Conservation (phyloP, 148 eudicot species). For the Cornus kousa region DNA sequence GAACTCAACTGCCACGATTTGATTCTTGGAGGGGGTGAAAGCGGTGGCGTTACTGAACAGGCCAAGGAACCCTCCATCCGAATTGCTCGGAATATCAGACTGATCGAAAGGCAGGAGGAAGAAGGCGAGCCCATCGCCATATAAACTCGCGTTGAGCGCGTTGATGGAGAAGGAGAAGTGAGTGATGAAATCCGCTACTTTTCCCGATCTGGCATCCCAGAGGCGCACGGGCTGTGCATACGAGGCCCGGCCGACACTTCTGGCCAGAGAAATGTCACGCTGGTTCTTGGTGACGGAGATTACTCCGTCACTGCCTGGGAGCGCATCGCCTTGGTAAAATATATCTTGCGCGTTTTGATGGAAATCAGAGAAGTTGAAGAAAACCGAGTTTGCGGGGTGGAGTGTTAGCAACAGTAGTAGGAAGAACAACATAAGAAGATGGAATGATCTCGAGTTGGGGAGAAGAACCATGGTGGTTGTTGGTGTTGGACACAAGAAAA, state of each 20-base stretch:
- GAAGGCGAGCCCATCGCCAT: slow-evolving; percentile 46
- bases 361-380: slow-evolving; percentile 32
- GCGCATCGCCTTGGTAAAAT: slow-evolving; percentile 25
- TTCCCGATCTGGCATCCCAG: slow-evolving; percentile 25
- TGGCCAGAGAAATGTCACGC: slow-evolving; percentile 4
- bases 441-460: not conserved
- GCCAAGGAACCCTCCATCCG: slow-evolving; percentile 34
- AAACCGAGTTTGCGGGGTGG: slow-evolving; percentile 10
- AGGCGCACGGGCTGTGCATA: slow-evolving; percentile 23
- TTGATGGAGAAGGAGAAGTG: slow-evolving; percentile 40
- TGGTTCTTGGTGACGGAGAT: slow-evolving; percentile 37
- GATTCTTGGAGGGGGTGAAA: slow-evolving; percentile 1
- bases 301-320: not conserved
- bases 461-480: not conserved
- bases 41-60: slow-evolving; percentile 7
- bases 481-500: not conserved
- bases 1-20: slow-evolving; percentile 46
- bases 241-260: slow-evolving; percentile 34
- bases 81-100: slow-evolving; percentile 19
- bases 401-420: not conserved
- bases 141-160: not conserved
- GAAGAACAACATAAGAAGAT: slow-evolving; percentile 2
- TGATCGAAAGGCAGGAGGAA: slow-evolving; percentile 24
- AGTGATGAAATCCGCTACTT: slow-evolving; percentile 39
- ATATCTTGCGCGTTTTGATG: slow-evolving; percentile 16